Evolutionary conservation across 495 filamentous ascomycete species (phyloP), one percentile per base, ranked within the genome.

Genomic region (Neurospora terricola): DNA sequence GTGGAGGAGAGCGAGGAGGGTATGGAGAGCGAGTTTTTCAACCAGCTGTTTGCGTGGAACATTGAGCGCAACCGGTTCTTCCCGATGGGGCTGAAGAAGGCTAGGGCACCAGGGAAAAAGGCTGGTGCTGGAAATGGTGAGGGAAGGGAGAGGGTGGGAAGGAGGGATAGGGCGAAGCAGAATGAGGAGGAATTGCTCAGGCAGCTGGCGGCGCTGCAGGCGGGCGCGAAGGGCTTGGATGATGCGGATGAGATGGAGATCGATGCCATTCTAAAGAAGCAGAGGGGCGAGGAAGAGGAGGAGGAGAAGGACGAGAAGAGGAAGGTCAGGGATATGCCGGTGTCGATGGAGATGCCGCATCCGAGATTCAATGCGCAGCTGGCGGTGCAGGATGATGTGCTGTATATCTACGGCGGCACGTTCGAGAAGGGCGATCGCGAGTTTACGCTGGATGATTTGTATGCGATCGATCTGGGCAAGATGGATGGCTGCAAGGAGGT

Each of bases 21-120:
- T 12, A 94, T 99, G 45, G 94, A 98, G 21, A 96, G 92, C 77
- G 93, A 97, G 77, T 99, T 99, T 82, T 98, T 98, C 80, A 93
- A 97, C 77, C 86, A 87, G 39, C 80, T 98, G 23, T 95, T 90
- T 77, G 92, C 93, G 23, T 98, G 94, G 93, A 97, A 94, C 75
- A 91, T 94, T 30, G 96, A 99, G 74, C 87, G 94, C 48, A 99
- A 99, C 74, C 87, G 96, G 11, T 99, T 96, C 81, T 97, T 98
- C 81, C 92, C 90, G 10, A 82, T 98, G 69, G 83, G 82, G n/a
- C 82, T 98, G 59, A 86, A 94, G 45, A 91, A 92, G 74, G 88
- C 93, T 23, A 87, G 89, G 68, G 21, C 43, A n/a, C 82, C 83
- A 10, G 85, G 82, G 42, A 91, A 92, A 80, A 91, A 91, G 79